phyloP scores from a whole-genome alignment of 2,329 filamentous ascomycete species.

The Rhinocladiella similis region DNA sequence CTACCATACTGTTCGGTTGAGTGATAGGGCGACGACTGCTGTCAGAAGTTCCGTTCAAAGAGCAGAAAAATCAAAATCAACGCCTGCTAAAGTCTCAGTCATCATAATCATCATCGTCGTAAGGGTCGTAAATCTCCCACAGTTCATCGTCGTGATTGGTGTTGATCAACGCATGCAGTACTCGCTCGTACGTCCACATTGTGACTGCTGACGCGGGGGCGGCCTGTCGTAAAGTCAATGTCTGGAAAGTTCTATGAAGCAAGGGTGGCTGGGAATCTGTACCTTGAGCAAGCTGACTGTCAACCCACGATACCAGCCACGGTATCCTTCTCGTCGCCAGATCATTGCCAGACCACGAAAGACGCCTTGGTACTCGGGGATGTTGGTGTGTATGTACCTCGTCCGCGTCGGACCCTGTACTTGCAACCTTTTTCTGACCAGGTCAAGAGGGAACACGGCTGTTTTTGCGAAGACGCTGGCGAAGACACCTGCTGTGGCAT shows the following conservation, averaged over 20 bases:
- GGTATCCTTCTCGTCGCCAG: slow-evolving; percentile 68
- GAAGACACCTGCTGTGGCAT: slow-evolving; percentile 77
- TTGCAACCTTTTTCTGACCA: slow-evolving; percentile 89
- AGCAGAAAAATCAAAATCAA: not conserved
- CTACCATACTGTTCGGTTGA: no score
- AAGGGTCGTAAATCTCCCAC: slow-evolving; percentile 29
- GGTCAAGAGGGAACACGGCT: slow-evolving; percentile 86
- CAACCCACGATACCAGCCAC: slow-evolving; percentile 84
- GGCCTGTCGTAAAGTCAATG: slow-evolving; percentile 37
- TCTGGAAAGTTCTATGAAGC: not conserved
- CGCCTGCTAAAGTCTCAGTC: slow-evolving; percentile 26
- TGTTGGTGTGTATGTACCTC: slow-evolving; percentile 80
- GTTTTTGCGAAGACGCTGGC: slow-evolving; percentile 85
- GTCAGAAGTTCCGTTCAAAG: not conserved
- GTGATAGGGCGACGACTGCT: not conserved
- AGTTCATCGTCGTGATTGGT: slow-evolving; percentile 32
- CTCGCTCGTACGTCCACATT: slow-evolving; percentile 90
- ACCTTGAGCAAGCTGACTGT: slow-evolving; percentile 85
- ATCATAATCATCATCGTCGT: slow-evolving; percentile 25
- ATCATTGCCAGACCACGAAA: slow-evolving; percentile 67
- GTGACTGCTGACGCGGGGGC: slow-evolving; percentile 91
- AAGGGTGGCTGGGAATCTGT: not conserved
- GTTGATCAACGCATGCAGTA: slow-evolving; percentile 60
- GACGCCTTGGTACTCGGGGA: slow-evolving; percentile 76
- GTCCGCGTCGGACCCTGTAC: slow-evolving; percentile 86